These are phyloP conservation scores for Triangularia verruculosa DNA, from an alignment of 2,329 filamentous ascomycete genomes.

Conservation along the genomic window DNA sequence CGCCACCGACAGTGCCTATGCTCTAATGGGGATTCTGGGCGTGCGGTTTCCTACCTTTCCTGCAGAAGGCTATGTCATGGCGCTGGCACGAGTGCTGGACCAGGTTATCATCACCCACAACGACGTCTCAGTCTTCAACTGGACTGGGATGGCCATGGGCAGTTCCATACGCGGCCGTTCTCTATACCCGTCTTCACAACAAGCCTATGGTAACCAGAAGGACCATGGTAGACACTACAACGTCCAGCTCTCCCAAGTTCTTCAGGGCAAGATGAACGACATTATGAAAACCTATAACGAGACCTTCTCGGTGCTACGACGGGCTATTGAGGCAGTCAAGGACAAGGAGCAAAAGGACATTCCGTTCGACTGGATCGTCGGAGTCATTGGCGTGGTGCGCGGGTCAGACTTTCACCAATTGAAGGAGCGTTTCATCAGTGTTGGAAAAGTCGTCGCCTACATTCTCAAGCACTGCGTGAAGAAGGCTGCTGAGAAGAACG, in stretches of 20 bases:
- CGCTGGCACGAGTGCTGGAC: conserved; percentile 32
- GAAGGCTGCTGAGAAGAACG: conserved; percentile 1
- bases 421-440: conserved; percentile 22
- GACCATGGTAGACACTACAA: conserved; percentile 25
- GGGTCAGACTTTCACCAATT: conserved; percentile 22
- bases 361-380: conserved; percentile 28
- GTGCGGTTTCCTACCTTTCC: conserved; percentile 33
- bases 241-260: conserved; percentile 22
- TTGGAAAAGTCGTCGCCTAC: conserved; percentile 30
- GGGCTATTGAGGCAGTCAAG: conserved; percentile 29
- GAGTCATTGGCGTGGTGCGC: conserved; percentile 27
- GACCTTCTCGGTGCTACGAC: conserved; percentile 28
- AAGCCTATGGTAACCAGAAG: conserved; percentile 27
- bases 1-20: conserved; percentile 32
- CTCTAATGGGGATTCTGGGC: conserved; percentile 34
- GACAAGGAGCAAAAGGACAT: conserved; percentile 26
- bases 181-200: conserved; percentile 32
- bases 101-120: conserved; percentile 32
- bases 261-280: conserved; percentile 28
- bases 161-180: conserved; percentile 34
- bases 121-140: conserved; percentile 37
- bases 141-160: conserved; percentile 33
- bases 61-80: conserved; percentile 33
- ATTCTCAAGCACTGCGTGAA: conserved; percentile 21
- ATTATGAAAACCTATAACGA: conserved; percentile 29